Conservation (phyloP, 306 rosid species). For the Cicer yamashitae region DNA sequence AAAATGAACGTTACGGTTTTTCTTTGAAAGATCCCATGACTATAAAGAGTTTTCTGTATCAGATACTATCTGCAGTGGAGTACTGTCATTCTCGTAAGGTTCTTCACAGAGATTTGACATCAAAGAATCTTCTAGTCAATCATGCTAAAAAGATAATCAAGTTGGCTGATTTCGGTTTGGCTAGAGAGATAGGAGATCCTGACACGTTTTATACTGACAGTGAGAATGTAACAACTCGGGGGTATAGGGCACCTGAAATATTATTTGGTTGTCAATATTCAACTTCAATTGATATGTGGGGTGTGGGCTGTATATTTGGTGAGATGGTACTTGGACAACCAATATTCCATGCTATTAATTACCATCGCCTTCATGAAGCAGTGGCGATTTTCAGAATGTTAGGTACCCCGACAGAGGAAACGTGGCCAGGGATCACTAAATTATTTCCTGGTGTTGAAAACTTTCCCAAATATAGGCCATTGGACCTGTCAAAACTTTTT, state of each 20-base stretch:
- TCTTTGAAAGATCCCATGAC: neutral
- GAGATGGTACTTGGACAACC: constrained; percentile 31
- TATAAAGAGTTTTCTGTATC: constrained; percentile 31
- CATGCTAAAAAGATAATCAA: neutral
- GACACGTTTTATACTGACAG: neutral
- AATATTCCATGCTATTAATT: neutral
- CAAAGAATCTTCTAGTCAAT: constrained; percentile 34
- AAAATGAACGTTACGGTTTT: neutral
- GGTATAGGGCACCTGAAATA: constrained; percentile 45
- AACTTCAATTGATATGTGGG: constrained; percentile 38
- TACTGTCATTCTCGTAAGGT: constrained; percentile 29
- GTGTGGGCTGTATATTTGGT: constrained; percentile 48
- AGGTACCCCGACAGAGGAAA: constrained; percentile 43
- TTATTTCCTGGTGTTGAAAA: neutral
- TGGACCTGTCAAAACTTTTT: neutral
- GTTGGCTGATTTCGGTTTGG: constrained; percentile 37
- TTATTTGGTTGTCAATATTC: constrained; percentile 6
- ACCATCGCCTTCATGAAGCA: neutral
- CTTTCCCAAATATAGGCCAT: neutral
- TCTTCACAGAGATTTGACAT: constrained; percentile 44
- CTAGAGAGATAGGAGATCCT: constrained; percentile 19
- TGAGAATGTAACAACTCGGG: neutral
- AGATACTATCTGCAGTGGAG: constrained; percentile 35
- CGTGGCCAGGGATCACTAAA: constrained; percentile 35
- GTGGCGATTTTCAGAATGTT: constrained; percentile 33